Base-by-base conservation (phyloP, 179 eudicot species). In the Vitellaria paradoxa region DNA sequence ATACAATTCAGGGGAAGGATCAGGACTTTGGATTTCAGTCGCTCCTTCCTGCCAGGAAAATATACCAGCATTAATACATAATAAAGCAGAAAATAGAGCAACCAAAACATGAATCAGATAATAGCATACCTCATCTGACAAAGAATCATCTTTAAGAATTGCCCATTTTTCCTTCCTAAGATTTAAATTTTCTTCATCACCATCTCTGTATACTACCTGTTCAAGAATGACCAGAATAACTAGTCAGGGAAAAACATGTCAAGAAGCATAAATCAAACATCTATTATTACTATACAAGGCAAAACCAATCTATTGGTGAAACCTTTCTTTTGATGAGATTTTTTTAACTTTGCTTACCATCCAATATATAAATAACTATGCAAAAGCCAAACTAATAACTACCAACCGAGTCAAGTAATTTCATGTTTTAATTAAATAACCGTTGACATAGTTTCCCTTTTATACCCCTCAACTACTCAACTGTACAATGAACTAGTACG, bases 151-250 rank as follows among this genome's bases (percentile, higher is more conserved):
- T 57, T 56, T 73, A 66, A 88, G 57, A 46, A 86, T 23, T 79
- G 85, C 78, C 96, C 96, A 96, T 76, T 26, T 79, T 76, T 96
- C 90, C 63, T 69, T 79, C 55, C 30, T 78, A 18, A 96, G 87
- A 80, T 76, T 76, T 57, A 96, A 78, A 3, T 64, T 15, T 69
- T 96, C 99, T 65, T 82, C 68, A 67, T 94, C 97, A 60, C 94
- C 93, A 80, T 96, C 99, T 72, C 14, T 60, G 81, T 96, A 96
- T 9, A 50, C 15, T 7, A 94, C 82, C 98, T 93, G 77, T 65
- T 30, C 68, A 24, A 75, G 14, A 47, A 71, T 23, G 37, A 64
- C 30, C 1, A 65, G 59, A 80, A 42, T 80, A 53, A 40, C 20
- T 24, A 23, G 42, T 23, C 4, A 47, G 14, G 18, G 59, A 67